phyloP scores from a whole-genome alignment of 805 yeast genomes.

The Starmerella tilneyi region DNA sequence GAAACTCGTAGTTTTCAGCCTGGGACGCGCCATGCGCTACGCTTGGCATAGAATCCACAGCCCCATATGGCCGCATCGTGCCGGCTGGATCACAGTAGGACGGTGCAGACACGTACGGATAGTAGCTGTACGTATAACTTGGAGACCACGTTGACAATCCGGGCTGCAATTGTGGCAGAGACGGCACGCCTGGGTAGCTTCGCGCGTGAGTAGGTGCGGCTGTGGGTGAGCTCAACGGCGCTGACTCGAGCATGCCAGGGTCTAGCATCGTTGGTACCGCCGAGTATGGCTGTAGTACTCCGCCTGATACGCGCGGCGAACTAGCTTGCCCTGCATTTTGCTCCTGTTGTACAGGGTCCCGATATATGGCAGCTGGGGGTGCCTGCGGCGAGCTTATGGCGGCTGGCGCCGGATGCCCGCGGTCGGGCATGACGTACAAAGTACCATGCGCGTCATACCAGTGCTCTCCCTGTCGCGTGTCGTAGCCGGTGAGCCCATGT shows the following conservation, averaged over 20 bases:
- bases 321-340: too few relatives aligned
- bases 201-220: background rate
- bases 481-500: too few relatives aligned
- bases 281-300: background rate
- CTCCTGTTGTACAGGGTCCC: too few relatives aligned
- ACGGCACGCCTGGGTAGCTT: background rate
- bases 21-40: background rate
- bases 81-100: background rate
- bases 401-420: background rate
- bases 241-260: too few relatives aligned
- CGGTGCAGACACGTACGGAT: background rate
- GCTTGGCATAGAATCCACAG: background rate
- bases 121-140: background rate
- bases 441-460: constrained; percentile 1
- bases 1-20: background rate
- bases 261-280: too few relatives aligned
- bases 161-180: background rate
- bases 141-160: background rate
- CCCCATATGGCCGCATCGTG: background rate
- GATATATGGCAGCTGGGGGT: too few relatives aligned
- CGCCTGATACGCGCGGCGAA: too few relatives aligned
- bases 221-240: too few relatives aligned
- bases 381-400: background rate
- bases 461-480: background rate
- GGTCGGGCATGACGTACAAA: background rate